Evolutionary conservation across 495 filamentous ascomycete species (phyloP).

Genomic region (Friedmanniomyces endolithicus): DNA sequence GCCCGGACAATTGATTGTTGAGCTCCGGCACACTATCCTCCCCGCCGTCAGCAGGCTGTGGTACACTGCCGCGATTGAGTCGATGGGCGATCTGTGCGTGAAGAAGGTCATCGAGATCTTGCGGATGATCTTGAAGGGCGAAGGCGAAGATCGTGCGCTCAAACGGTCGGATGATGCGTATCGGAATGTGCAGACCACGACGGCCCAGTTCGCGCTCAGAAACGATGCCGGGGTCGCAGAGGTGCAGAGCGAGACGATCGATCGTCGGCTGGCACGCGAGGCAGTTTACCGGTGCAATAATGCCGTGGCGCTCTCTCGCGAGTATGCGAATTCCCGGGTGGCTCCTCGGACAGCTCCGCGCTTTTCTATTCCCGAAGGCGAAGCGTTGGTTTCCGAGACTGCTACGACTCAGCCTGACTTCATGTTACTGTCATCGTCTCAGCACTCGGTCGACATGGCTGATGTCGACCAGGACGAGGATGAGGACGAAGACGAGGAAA

Average conservation of each 20-base stretch:
- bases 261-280: slow-evolving; percentile 54
- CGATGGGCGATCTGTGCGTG: slow-evolving; percentile 58
- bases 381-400: background rate
- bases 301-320: slow-evolving; percentile 41
- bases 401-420: background rate
- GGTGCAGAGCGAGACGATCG: slow-evolving; percentile 41
- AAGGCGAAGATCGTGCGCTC: slow-evolving; percentile 56
- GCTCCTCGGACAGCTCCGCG: background rate
- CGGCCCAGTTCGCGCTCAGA: slow-evolving; percentile 10
- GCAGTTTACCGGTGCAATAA: slow-evolving; percentile 74
- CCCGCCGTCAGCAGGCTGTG: slow-evolving; percentile 68
- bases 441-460: slow-evolving; percentile 11
- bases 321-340: slow-evolving; percentile 48
- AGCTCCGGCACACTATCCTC: slow-evolving; percentile 72
- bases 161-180: slow-evolving; percentile 43
- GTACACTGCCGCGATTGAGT: slow-evolving; percentile 69
- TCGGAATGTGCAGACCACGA: slow-evolving; percentile 27
- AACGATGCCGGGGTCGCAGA: slow-evolving; percentile 29
- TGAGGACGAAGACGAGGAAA: slow-evolving; percentile 1
- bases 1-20: slow-evolving; percentile 69
- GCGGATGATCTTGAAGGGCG: slow-evolving; percentile 61
- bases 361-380: slow-evolving; percentile 50
- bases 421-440: background rate
- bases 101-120: slow-evolving; percentile 76
- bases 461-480: slow-evolving; percentile 1